Percentiles rank a stretch among this genome's conserved stretches.
Evolutionary conservation across 805 yeast species (phyloP).

Genomic region (Saccharomycopsis synnaedendra): DNA sequence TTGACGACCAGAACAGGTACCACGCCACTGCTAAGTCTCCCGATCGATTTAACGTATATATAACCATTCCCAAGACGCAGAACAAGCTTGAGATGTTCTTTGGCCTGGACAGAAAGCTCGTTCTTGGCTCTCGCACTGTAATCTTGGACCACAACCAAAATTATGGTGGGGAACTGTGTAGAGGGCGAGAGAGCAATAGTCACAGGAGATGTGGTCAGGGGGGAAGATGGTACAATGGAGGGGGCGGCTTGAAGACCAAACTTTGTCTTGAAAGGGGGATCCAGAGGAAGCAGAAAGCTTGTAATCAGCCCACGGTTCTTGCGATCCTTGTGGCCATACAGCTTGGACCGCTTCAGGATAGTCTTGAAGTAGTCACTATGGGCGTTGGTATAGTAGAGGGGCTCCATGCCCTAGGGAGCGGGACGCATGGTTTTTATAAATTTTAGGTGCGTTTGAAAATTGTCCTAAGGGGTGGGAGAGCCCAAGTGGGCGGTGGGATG

Average conservation of each 20-base stretch:
- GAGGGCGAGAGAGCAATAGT: not conserved
- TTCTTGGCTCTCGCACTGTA: constrained; percentile 32
- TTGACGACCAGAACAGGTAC: constrained; percentile 7
- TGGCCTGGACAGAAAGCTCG: constrained; percentile 36
- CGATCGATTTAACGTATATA: constrained; percentile 43
- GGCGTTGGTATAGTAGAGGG: constrained; percentile 14
- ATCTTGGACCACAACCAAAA: constrained; percentile 34
- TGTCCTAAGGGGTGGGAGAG: too few relatives aligned
- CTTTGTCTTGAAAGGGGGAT: not conserved
- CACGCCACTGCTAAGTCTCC: constrained; percentile 7
- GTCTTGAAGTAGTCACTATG: constrained; percentile 15
- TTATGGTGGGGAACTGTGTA: constrained; percentile 13
- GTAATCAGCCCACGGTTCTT: constrained; percentile 8
- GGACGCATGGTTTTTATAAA: too few relatives aligned
- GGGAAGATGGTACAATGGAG: not conserved
- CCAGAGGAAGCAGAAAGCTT: constrained; percentile 10
- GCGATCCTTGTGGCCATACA: constrained; percentile 7
- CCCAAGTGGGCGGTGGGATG: too few relatives aligned
- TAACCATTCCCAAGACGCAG: constrained; percentile 41
- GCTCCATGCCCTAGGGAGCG: constrained; percentile 7
- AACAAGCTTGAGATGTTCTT: constrained; percentile 41
- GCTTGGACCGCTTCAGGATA: constrained; percentile 11
- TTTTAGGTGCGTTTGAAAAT: too few relatives aligned
- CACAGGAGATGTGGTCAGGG: not conserved
- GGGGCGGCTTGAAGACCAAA: not conserved